Base-by-base conservation (phyloP, 805 yeast genomes). In the Candida broadrunensis region DNA sequence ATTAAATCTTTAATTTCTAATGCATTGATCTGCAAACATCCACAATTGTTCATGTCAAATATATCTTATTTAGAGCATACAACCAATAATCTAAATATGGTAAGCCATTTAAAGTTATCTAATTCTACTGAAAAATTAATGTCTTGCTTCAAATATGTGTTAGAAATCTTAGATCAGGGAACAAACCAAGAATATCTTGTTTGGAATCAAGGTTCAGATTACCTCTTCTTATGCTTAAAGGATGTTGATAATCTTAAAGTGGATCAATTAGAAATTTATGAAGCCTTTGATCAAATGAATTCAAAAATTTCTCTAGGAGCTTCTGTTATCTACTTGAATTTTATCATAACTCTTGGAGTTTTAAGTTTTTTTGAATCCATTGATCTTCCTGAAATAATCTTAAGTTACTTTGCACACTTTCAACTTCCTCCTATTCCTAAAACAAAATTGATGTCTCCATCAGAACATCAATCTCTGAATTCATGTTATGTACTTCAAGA, bases 401-500 rank as follows among this genome's bases (percentile, higher is more conserved):
- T 36, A 7, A 31, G 38, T 15, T 46, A 46, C 14, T 60, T 54
- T 39, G 37, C 41, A 2, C 42, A 36, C 9, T 52, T 57, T 20
- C 37, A 42, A 7, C 36, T 58, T 21, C 67, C 70, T 3, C 70
- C 72, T 2, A 31, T 65, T 6, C 48, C 70, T 8, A 62, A 29
- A 11, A 14, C 32, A 7, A 15, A 29, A 5, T 29, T 15, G 14
- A 29, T 15, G 12, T 14, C 18, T 5, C 6, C 18, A 29, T 6
- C 18, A 14, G 13, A n/a, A 21, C 2, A n/a, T 12, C 27, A 18
- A 33, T n/a, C 32, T 23, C 12, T 20, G 3, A 32, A 16, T n/a
- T 32, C 25, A 4, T 18, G 18, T 24, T 6, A 19, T 19, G 27
- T n/a, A 15, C 18, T 29, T 17, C 16, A 23, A 29, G 11, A 14